Percentiles rank a stretch among this genome's conserved stretches.
Evolutionary conservation across 1,139 yeast genomes (phyloP).

Genomic region (Hemisphaericaspora xylofermentans): DNA sequence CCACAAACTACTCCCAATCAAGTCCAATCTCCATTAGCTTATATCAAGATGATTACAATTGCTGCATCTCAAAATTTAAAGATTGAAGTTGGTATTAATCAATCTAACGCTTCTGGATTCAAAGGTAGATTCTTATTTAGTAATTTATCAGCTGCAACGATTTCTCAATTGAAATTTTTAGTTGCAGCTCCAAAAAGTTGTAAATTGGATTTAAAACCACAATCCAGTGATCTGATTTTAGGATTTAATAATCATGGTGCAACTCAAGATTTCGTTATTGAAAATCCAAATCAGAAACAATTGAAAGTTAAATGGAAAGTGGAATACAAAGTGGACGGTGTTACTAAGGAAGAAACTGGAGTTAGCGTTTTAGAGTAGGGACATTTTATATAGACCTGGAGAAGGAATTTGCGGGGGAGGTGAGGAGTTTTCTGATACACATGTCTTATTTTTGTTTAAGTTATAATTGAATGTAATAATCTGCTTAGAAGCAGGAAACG

Average conservation of each 20-base stretch:
- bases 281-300: constrained; percentile 45
- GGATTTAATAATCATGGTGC: constrained; percentile 56
- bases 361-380: constrained; percentile 34
- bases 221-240: constrained; percentile 56
- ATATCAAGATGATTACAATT: constrained; percentile 27
- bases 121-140: constrained; percentile 47
- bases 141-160: constrained; percentile 35
- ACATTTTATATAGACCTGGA: background rate
- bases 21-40: constrained; percentile 20
- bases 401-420: background rate
- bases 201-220: constrained; percentile 65
- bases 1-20: constrained; percentile 38
- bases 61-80: constrained; percentile 50
- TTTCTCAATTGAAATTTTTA: constrained; percentile 57
- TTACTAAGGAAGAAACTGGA: constrained; percentile 55
- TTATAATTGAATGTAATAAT: background rate
- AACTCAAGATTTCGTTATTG: constrained; percentile 59
- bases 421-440: background rate
- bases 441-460: background rate
- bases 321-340: constrained; percentile 52
- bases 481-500: too few species aligned
- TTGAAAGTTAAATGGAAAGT: constrained; percentile 84
- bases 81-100: constrained; percentile 49
- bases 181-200: constrained; percentile 82
- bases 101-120: constrained; percentile 32